These are phyloP conservation scores for Asterella californica DNA, from an alignment of 225 moss, liverwort and hornwort genomes.

Conservation along the genomic window DNA sequence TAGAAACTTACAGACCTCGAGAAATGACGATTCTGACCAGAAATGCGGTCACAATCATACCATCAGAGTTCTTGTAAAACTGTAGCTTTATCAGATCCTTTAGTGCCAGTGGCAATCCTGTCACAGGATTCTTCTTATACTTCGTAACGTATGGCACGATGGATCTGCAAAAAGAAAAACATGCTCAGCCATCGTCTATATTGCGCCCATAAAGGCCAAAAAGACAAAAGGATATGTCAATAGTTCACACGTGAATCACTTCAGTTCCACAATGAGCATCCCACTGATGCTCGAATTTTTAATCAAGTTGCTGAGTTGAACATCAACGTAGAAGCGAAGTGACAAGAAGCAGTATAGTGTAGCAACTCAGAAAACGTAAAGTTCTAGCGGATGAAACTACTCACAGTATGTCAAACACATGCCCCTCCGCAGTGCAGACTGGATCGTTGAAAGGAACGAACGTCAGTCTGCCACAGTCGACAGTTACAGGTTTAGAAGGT, in stretches of 20 bases:
- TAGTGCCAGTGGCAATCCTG: conserved; percentile 76
- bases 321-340: background rate
- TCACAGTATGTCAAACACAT: conserved; percentile 93
- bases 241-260: background rate
- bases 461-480: conserved; percentile 44
- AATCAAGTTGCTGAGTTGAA: background rate
- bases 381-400: conserved; percentile 7
- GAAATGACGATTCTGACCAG: background rate
- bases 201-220: background rate
- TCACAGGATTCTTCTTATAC: conserved; percentile 85
- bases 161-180: conserved; percentile 51
- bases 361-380: background rate
- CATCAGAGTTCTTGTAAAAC: conserved; percentile 88
- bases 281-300: conserved; percentile 1
- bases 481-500: background rate
- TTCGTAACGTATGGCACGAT: conserved; percentile 89
- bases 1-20: background rate
- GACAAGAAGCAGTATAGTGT: background rate
- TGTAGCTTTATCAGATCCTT: conserved; percentile 90
- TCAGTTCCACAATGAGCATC: background rate
- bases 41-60: conserved; percentile 13
- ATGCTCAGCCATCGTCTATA: background rate
- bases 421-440: conserved; percentile 83
- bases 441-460: conserved; percentile 98
- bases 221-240: background rate